These are phyloP conservation scores for Penicillium concentricum DNA, from an alignment of 2,329 filamentous ascomycete genomes.

Conservation along the genomic window DNA sequence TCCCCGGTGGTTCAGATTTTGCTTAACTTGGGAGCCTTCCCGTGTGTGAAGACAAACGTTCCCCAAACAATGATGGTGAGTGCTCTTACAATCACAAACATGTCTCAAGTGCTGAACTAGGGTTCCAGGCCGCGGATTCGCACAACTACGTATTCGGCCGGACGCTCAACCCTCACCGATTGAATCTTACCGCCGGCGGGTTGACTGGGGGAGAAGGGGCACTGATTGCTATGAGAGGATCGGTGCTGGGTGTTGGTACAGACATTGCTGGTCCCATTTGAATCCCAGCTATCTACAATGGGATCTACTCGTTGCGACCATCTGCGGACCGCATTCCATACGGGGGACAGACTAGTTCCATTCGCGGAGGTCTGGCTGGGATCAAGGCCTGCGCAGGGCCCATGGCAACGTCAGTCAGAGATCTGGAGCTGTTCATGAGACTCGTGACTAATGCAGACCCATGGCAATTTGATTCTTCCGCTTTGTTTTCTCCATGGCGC, in stretches of 20 bases:
- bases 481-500: slow-evolving; percentile 27
- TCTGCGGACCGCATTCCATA: slow-evolving; percentile 49
- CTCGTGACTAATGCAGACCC: slow-evolving; percentile 19
- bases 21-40: slow-evolving; percentile 58
- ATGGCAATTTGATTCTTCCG: slow-evolving; percentile 25
- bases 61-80: slow-evolving; percentile 50
- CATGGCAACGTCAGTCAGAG: slow-evolving; percentile 26
- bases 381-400: slow-evolving; percentile 25
- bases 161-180: slow-evolving; percentile 61
- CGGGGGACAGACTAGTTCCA: slow-evolving; percentile 43
- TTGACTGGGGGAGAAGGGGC: slow-evolving; percentile 66
- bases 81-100: not conserved
- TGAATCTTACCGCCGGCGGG: slow-evolving; percentile 60
- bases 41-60: slow-evolving; percentile 69
- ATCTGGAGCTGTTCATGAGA: slow-evolving; percentile 24
- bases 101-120: slow-evolving; percentile 30
- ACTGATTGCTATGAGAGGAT: slow-evolving; percentile 58
- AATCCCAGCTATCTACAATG: slow-evolving; percentile 50
- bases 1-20: slow-evolving; percentile 58
- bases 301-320: slow-evolving; percentile 50
- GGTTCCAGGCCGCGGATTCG: slow-evolving; percentile 50
- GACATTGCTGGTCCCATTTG: slow-evolving; percentile 54
- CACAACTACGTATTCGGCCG: slow-evolving; percentile 60
- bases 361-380: slow-evolving; percentile 15
- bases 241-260: slow-evolving; percentile 59